Conservation (phyloP, 306 rosid genomes). For the Malus sylvestris region DNA sequence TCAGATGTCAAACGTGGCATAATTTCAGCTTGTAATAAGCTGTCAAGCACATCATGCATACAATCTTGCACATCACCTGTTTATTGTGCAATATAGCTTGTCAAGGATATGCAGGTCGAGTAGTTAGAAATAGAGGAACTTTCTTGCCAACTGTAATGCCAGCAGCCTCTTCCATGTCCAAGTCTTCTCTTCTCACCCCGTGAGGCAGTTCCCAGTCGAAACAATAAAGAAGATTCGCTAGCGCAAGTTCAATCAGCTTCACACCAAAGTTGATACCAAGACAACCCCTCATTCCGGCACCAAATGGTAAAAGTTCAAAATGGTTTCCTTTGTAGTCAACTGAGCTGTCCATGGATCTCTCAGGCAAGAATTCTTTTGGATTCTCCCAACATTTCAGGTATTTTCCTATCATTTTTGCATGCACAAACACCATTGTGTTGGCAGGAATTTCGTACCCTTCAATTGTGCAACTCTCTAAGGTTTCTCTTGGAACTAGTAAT, state of each 20-base stretch:
- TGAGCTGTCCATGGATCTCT: slow-evolving; percentile 14
- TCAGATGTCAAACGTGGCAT: no score
- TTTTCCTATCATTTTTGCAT: slow-evolving; percentile 8
- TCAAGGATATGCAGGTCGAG: not conserved
- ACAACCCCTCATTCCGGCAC: slow-evolving; percentile 21
- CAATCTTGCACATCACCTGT: no score
- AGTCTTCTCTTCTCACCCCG: slow-evolving; percentile 16
- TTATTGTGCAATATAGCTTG: no score
- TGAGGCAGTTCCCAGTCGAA: slow-evolving; percentile 25
- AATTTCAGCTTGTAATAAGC: no score
- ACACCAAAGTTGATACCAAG: not conserved
- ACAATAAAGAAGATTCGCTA: slow-evolving; percentile 22
- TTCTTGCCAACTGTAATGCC: slow-evolving; percentile 16
- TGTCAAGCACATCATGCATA: no score
- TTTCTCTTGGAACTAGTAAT: slow-evolving; percentile 13
- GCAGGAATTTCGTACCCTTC: slow-evolving; percentile 10
- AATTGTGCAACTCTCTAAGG: not conserved
- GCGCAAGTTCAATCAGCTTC: slow-evolving; percentile 1
- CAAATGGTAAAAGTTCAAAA: slow-evolving; percentile 16
- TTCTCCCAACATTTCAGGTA: slow-evolving; percentile 14
- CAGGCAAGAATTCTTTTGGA: slow-evolving; percentile 10
- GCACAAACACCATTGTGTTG: slow-evolving; percentile 15
- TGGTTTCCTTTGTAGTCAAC: slow-evolving; percentile 15
- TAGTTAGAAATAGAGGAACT: slow-evolving; percentile 13
- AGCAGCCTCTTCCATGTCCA: slow-evolving; percentile 2